A percentile compares a stretch with the other conserved stretches of the same genome.
phyloP scores from a whole-genome alignment of 2,329 filamentous ascomycete genomes.

The Rhytidhysteron rufulum region DNA sequence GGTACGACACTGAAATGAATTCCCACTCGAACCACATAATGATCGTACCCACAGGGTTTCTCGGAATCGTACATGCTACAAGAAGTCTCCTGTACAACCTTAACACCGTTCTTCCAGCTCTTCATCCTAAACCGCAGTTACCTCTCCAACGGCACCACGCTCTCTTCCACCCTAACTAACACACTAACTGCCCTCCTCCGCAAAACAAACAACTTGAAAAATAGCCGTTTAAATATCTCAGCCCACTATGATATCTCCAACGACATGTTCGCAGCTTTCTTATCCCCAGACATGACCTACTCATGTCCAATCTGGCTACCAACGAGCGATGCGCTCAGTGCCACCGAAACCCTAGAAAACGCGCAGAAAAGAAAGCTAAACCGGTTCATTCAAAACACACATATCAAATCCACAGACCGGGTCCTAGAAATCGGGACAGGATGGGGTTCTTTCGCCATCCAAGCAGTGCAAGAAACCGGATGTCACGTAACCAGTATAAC shows the following conservation, averaged over 20 bases:
- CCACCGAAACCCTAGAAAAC: constrained; percentile 57
- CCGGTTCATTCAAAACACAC: constrained; percentile 62
- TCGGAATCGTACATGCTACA: constrained; percentile 71
- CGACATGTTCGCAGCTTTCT: constrained; percentile 70
- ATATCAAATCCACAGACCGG: constrained; percentile 62
- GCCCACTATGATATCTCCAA: constrained; percentile 76
- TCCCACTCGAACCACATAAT: constrained; percentile 1
- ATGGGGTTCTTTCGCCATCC: constrained; percentile 71
- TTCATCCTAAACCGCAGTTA: constrained; percentile 67
- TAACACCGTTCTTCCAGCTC: constrained; percentile 68
- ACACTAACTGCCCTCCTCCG: constrained; percentile 54
- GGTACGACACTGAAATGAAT: constrained; percentile 34
- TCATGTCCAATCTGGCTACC: constrained; percentile 65
- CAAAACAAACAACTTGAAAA: constrained; percentile 45
- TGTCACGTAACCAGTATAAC: constrained; percentile 68
- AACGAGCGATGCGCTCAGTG: constrained; percentile 36
- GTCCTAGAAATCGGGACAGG: constrained; percentile 73
- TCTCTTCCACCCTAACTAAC: constrained; percentile 57
- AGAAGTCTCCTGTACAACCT: constrained; percentile 63
- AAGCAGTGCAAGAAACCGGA: constrained; percentile 61
- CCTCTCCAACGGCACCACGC: constrained; percentile 61
- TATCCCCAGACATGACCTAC: constrained; percentile 74
- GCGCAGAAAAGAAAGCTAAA: constrained; percentile 66
- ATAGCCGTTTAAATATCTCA: constrained; percentile 59
- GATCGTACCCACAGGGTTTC: constrained; percentile 49